Evolutionary conservation across 164 flowering plant genomes (phyloP).

Genomic region (Umbellularia californica): DNA sequence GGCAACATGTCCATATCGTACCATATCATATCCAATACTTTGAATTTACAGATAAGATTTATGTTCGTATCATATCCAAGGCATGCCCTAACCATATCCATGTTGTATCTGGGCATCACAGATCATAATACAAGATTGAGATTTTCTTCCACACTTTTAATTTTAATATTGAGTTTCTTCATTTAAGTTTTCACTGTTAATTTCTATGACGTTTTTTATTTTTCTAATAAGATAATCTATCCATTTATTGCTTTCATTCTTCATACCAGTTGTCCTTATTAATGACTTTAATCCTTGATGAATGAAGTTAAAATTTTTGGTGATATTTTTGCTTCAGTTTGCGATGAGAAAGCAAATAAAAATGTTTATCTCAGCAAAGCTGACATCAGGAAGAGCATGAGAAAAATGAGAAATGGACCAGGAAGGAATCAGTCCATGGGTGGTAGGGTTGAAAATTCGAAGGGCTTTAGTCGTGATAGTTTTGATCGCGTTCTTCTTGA

Average conservation of each 20-base stretch:
- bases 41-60: too few species aligned
- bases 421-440: slow-evolving; percentile 73
- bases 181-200: too few species aligned
- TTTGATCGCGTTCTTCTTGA: slow-evolving; percentile 97
- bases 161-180: too few species aligned
- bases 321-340: slow-evolving; percentile 25
- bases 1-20: too few species aligned
- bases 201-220: too few species aligned
- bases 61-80: too few species aligned
- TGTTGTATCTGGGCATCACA: too few species aligned
- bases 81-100: too few species aligned
- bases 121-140: too few species aligned
- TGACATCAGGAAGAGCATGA: slow-evolving; percentile 40
- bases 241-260: not conserved
- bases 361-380: slow-evolving; percentile 45
- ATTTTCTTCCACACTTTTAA: too few species aligned
- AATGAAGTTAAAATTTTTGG: not conserved
- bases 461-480: slow-evolving; percentile 73
- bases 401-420: slow-evolving; percentile 73
- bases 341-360: slow-evolving; percentile 25
- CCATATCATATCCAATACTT: too few species aligned
- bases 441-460: slow-evolving; percentile 67
- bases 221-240: too few species aligned
- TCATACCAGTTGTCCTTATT: not conserved
- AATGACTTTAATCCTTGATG: not conserved